Base-by-base conservation (phyloP, 805 yeast genomes). In the Teunomyces kruisii region DNA sequence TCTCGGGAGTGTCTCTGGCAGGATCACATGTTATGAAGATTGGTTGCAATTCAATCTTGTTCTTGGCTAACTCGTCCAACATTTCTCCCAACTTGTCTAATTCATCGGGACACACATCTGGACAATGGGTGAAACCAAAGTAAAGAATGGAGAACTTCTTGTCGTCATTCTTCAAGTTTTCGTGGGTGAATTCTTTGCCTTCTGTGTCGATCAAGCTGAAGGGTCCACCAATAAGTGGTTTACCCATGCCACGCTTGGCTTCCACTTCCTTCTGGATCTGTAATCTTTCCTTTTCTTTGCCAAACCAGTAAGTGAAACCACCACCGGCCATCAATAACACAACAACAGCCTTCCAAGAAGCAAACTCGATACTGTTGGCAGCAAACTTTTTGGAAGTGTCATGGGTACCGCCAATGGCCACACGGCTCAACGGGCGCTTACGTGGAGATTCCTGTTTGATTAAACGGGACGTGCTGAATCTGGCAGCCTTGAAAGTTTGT, bases 21-120 rank as follows among this genome's bases (percentile, higher is more conserved):
- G 99, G 99, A 62, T 94, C 99, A 69, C 99, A 94, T 3, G 98
- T 92, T 51, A 94, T 85, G 65, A 94, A 94, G 15, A 94, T 69
- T 0, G 98, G 96, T 65, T 86, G 96, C 42, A 92, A 59, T 38
- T 79, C 70, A 48, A 85, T 78, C 8, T 76, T 74, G 16, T 66
- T 57, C 59, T 85, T 81, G 6, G 33, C 28, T 59, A 92, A 74
- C 30, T 74, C 76, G 52, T 78, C 80, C 58, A 79, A 72, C 70
- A 86, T 83, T 26, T 81, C 75, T 4, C 96, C 92, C 61, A 94
- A 76, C 61, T 92, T 88, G 64, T 94, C 99, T 48, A 94, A 78
- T 64, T 94, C 99, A 65, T 94, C 99, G 9, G 99, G 99, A 67
- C 99, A 94, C 43, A 94, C 91, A 67, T 94, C 99, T 6, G 99